These are phyloP conservation scores for Parasitella parasitica DNA, from an alignment of 371 early-diverging fungal genomes.

Conservation along the genomic window DNA sequence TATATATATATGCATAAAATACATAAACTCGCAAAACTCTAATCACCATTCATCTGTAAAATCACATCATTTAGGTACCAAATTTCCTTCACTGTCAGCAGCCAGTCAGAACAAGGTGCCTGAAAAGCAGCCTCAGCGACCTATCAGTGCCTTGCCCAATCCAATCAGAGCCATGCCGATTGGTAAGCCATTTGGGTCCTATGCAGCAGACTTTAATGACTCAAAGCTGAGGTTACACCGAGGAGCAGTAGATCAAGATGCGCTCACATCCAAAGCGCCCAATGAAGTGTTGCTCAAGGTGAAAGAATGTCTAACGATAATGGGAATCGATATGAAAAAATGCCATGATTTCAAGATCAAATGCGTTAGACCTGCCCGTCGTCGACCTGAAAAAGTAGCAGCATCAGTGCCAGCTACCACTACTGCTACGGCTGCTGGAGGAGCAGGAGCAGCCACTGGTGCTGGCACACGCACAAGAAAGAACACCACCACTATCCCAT, in stretches of 20 bases:
- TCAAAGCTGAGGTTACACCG: conserved; percentile 72
- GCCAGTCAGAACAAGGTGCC: not conserved
- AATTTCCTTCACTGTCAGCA: not conserved
- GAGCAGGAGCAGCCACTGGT: too few species aligned
- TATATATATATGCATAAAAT: too few species aligned
- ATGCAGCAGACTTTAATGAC: conserved; percentile 18
- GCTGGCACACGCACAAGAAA: conserved; percentile 10
- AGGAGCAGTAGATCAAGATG: conserved; percentile 79
- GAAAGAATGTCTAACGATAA: conserved; percentile 56
- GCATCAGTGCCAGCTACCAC: conserved; percentile 14
- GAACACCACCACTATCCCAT: conserved; percentile 11
- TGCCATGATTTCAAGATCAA: conserved; percentile 71
- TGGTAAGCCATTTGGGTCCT: conserved; percentile 22
- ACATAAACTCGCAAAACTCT: not conserved
- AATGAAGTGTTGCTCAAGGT: conserved; percentile 69
- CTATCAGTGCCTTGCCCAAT: conserved; percentile 10
- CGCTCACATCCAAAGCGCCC: conserved; percentile 73
- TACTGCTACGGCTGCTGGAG: too few species aligned
- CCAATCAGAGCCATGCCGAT: conserved; percentile 25
- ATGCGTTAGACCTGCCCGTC: conserved; percentile 57
- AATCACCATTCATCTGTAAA: not conserved
- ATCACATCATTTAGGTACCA: conserved; percentile 8
- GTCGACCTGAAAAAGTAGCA: not conserved
- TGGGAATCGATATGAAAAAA: conserved; percentile 76
- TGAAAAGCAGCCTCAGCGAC: conserved; percentile 39